These are phyloP conservation scores for Arabis hirsuta DNA, from an alignment of 345 rosid species.

Conservation along the genomic window DNA sequence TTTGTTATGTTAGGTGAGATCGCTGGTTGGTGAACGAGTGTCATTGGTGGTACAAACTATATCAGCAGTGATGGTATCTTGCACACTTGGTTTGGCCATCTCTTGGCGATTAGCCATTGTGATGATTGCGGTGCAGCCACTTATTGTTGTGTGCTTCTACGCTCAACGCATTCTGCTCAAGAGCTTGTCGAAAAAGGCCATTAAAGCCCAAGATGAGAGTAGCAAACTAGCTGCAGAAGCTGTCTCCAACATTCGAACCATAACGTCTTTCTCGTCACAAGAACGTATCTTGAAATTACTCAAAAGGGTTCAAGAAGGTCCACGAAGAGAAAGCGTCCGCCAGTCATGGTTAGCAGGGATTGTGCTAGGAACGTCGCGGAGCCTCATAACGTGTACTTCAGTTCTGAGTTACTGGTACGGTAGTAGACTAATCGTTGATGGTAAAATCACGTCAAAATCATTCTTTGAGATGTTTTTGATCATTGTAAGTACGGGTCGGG, in stretches of 20 bases:
- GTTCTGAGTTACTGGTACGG: constrained; percentile 69
- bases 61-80: constrained; percentile 57
- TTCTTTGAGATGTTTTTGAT: constrained; percentile 62
- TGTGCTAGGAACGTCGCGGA: constrained; percentile 53
- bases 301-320: constrained; percentile 54
- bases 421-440: constrained; percentile 57
- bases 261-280: constrained; percentile 73
- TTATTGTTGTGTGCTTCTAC: constrained; percentile 51
- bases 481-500: constrained; percentile 55
- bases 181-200: constrained; percentile 49
- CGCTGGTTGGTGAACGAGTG: constrained; percentile 62
- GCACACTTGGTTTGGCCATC: constrained; percentile 59
- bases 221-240: constrained; percentile 67
- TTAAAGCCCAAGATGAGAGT: constrained; percentile 57
- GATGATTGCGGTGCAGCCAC: constrained; percentile 62
- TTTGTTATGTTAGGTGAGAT: constrained; percentile 51
- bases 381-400: constrained; percentile 47
- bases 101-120: constrained; percentile 69
- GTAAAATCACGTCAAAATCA: constrained; percentile 48
- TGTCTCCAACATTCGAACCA: constrained; percentile 60
- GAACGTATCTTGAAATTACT: constrained; percentile 56
- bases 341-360: constrained; percentile 67
- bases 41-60: constrained; percentile 59
- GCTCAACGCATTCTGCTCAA: constrained; percentile 47
- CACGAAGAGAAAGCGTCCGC: constrained; percentile 47